Evolutionary conservation across 2,329 filamentous ascomycete species (phyloP), one percentile per base, ranked within the genome.

Genomic region (Biscogniauxia sp.): DNA sequence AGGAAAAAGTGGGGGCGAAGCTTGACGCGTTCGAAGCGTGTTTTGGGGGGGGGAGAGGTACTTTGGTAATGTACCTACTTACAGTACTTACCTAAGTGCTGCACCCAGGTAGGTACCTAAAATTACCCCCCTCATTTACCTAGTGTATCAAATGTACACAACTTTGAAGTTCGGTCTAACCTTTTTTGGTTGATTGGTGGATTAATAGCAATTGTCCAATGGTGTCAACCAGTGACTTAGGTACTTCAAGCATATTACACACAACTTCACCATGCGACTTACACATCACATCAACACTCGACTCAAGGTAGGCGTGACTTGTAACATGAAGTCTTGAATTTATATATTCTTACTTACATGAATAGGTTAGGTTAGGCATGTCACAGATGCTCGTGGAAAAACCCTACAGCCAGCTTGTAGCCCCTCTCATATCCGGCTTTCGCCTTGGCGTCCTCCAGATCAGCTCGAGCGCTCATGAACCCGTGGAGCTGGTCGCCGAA

Each of bases 381-480:
- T 63, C 56, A 63, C n/a, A 59, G 8, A 68, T 86, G 74, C 72
- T 84, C 79, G 54, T 74, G 73, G 62, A 87, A 85, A 73, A 87
- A 88, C 45, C 77, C 72, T 45, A 86, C 67, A 20, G 86, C 74
- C 41, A 80, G 81, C 76, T 82, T 80, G 75, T 85, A 88, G 2
- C 84, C 85, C 59, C 86, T 80, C 54, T 80, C 77, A 64, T 86
- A 87, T 74, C 86, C 87, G 60, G 82, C 80, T 72, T 82, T 84
- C 69, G 84, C 81, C 51, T 79, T 79, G 52, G 77, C 74, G 41
- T 86, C 77, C 32, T 78, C 76, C 20, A 90, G 74, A 67, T 89
- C 77, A 0, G 81, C 79, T n/a, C 87, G 81, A 0, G 88, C 87
- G 4, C 84, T 85, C 88, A 90, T 90, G 84, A 86, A 90, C 37